A percentile compares a stretch with the other conserved stretches of the same genome.
Evolutionary conservation across 345 rosid species (phyloP).

Genomic region (Camelina hispida): DNA sequence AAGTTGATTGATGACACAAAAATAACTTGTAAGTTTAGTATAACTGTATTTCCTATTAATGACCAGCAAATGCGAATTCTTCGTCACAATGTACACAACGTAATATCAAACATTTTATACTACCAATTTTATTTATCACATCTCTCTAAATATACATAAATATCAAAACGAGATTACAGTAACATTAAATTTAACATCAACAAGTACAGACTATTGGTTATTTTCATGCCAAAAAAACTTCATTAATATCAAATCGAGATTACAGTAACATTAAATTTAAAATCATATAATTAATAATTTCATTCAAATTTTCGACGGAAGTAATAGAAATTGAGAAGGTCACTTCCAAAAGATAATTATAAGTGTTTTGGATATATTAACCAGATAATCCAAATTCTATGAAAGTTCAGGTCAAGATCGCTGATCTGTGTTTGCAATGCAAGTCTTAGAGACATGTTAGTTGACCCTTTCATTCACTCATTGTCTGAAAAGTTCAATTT

Average conservation of each 20-base stretch:
- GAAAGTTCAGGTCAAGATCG: slow-evolving; percentile 46
- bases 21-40: neutral
- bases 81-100: neutral
- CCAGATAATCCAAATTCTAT: neutral
- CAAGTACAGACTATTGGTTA: too few species aligned
- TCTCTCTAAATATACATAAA: too few species aligned
- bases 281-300: too few species aligned
- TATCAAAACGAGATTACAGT: too few species aligned
- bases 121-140: too few species aligned
- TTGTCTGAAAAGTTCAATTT: slow-evolving; percentile 21
- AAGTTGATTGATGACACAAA: slow-evolving; percentile 36
- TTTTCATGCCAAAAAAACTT: too few species aligned
- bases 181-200: too few species aligned
- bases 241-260: too few species aligned
- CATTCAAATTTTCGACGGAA: neutral
- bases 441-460: slow-evolving; percentile 45
- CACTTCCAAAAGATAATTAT: neutral
- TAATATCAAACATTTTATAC: neutral
- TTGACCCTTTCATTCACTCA: slow-evolving; percentile 48
- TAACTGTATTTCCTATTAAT: neutral
- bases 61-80: slow-evolving; percentile 14
- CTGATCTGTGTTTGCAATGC: slow-evolving; percentile 39
- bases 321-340: neutral
- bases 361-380: neutral
- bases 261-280: too few species aligned